Evolutionary conservation across 208 protist species (phyloP), one percentile per base, ranked within the genome.

Genomic region (Porcisia hertigi): DNA sequence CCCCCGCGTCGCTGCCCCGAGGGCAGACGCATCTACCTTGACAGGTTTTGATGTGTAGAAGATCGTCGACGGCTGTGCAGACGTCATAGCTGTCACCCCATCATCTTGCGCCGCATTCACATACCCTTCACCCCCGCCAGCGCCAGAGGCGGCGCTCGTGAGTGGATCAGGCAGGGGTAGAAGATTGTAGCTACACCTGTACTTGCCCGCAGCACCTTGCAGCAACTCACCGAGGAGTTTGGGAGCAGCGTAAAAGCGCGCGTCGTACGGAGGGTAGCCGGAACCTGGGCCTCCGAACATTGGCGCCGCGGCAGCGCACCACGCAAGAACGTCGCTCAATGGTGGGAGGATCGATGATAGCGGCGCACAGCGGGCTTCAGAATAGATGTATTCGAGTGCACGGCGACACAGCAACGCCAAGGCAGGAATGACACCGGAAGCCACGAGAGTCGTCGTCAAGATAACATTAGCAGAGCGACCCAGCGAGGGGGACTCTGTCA

Each of bases 141-240:
- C 39, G 45, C 62, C 62, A 66, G 39, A 66, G 23, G 39, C 62
- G 20, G 62, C 62, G 43, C 39, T 25, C 39, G 8, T 57, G 47
- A 34, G 6, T 59, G 14, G 34, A 34, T 30, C 20, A 45, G 18
- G 52, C 53, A 30, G 49, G 18, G 67, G 18, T 18, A 7, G 55
- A 59, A 64, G 18, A 3, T 45, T 49, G 77, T 94, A 94, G 45
- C 16, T 41, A 73, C 90, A 94, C 18, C 77, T 52, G 71, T 94
- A 94, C 63, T 83, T 89, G 1, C 86, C 75, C 1, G 73, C 71
- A 34, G 86, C 60, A 20, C 88, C 90, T 47, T 92, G 90, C 47
- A 94, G 76, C 18, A 92, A 76, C 72, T 89, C 84, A 1, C 88
- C 88, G 3, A 94, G 79, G 23, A 94, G 74, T 45, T 90, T 83